Percentiles rank a stretch among this genome's conserved stretches.
These are phyloP conservation scores for Neurospora sp. DNA, from an alignment of 495 filamentous ascomycete genomes.

Conservation along the genomic window DNA sequence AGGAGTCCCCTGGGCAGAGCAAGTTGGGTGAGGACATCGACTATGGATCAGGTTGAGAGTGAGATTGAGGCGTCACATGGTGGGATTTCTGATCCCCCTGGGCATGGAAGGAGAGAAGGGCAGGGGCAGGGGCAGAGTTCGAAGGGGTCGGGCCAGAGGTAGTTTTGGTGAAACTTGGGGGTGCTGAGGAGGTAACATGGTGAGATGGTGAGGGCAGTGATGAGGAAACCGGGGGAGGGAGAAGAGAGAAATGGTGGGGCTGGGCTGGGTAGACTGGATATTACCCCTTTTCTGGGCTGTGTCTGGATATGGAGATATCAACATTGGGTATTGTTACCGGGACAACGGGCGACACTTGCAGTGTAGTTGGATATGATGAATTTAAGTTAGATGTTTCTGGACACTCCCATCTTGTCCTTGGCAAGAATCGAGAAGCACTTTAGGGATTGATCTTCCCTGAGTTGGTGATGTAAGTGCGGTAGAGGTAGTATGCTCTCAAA, in stretches of 20 bases:
- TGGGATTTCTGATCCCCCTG: not conserved
- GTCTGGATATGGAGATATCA: not conserved
- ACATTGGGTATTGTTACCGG: not conserved
- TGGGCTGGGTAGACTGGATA: not conserved
- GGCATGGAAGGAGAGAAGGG: not conserved
- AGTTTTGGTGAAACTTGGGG: not conserved
- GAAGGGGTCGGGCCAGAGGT: not conserved
- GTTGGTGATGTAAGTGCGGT: not conserved
- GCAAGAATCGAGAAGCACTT: not conserved
- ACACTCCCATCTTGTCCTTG: not conserved
- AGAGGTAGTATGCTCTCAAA: not conserved
- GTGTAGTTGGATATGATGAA: not conserved
- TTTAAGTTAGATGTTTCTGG: not conserved
- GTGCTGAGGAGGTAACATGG: not conserved
- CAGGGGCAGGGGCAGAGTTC: not conserved
- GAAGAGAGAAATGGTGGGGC: not conserved
- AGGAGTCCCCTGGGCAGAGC: slow-evolving; percentile 27
- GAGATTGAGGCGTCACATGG: slow-evolving; percentile 12
- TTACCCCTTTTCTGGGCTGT: not conserved
- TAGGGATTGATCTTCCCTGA: not conserved
- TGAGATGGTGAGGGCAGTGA: not conserved
- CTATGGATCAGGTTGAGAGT: slow-evolving; percentile 19
- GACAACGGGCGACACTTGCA: not conserved
- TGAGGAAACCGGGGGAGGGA: too few species aligned
- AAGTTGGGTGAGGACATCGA: slow-evolving; percentile 19